A percentile compares a stretch with the other conserved stretches of the same genome.
Evolutionary conservation across 148 eudicot species (phyloP).

Genomic region (Cornus florida): DNA sequence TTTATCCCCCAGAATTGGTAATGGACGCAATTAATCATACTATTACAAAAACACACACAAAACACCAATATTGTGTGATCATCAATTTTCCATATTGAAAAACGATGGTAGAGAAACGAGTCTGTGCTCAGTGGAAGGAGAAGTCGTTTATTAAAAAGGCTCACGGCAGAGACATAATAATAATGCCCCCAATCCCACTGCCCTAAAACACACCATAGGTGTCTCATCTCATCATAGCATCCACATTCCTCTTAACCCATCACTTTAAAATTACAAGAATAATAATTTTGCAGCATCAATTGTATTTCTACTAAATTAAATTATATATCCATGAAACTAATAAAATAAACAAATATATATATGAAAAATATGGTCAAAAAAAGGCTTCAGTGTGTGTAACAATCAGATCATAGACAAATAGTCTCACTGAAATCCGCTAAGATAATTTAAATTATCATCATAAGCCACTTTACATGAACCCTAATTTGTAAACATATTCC

Average conservation of each 20-base stretch:
- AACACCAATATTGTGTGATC: no score
- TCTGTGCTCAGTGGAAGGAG: constrained; percentile 86
- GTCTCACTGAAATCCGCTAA: constrained; percentile 98
- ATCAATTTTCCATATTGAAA: no score
- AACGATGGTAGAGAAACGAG: background rate
- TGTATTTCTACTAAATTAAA: no score
- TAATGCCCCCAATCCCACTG: constrained; percentile 55
- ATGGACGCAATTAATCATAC: constrained; percentile 54
- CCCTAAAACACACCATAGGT: constrained; percentile 43
- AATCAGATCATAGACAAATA: constrained; percentile 71
- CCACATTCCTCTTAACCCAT: background rate
- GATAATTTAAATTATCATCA: constrained; percentile 58
- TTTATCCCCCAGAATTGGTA: constrained; percentile 64
- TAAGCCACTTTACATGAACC: constrained; percentile 24
- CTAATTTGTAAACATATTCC: background rate
- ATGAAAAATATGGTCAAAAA: background rate
- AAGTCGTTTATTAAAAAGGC: constrained; percentile 58
- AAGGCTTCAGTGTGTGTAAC: constrained; percentile 94
- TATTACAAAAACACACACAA: background rate
- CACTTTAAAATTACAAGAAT: no score
- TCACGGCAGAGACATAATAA: constrained; percentile 66
- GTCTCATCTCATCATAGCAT: constrained; percentile 58
- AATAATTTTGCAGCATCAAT: no score
- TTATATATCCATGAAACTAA: no score
- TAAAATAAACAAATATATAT: background rate